Evolutionary conservation across 345 rosid genomes (phyloP), one percentile per base, ranked within the genome.

Genomic region (Acer yangbiense): DNA sequence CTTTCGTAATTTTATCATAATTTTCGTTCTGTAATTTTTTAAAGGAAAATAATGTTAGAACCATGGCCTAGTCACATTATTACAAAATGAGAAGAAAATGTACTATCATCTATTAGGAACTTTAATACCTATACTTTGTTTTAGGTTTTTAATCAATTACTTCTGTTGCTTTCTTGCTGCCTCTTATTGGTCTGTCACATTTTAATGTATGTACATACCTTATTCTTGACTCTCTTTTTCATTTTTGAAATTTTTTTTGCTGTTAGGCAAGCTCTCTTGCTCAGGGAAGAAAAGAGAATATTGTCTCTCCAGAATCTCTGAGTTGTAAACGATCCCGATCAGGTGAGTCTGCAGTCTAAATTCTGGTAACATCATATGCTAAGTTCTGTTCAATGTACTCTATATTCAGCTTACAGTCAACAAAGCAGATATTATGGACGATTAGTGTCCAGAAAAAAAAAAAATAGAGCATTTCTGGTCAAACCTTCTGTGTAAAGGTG

Each of bases 321-420:
- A 79, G 62, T 76, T 66, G 75, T 75, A 89, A 86, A 79, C 80
- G 87, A 68, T 89, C 94, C 61, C 83, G 90, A 85, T 84, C 89
- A 78, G 93, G 94, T 89, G 65, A 76, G 82, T 78, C 46, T 81
- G 66, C 68, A 13, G 52, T 75, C 52, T 70, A 14, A 29, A 7
- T n/a, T 76, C 48, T 9, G 39, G 23, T 25, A 39, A 17, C 25
- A 50, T 57, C 39, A 27, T 66, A 23, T 69, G 55, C 48, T 9
- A 44, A 44, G 48, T 20, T 43, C 43, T 46, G 4, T 60, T 62
- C 32, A 27, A 11, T 63, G 7, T 46, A 23, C 60, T 43, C 35
- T 58, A 11, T 39, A 21, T 73, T 29, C 68, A 23, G 4, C 65
- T 61, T 43, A 63, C 54, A 64, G 55, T 25, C 20, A 21, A 35